These are phyloP conservation scores for Thalassiosira exigua DNA, from an alignment of 352 stramenopile genomes.

Conservation along the genomic window DNA sequence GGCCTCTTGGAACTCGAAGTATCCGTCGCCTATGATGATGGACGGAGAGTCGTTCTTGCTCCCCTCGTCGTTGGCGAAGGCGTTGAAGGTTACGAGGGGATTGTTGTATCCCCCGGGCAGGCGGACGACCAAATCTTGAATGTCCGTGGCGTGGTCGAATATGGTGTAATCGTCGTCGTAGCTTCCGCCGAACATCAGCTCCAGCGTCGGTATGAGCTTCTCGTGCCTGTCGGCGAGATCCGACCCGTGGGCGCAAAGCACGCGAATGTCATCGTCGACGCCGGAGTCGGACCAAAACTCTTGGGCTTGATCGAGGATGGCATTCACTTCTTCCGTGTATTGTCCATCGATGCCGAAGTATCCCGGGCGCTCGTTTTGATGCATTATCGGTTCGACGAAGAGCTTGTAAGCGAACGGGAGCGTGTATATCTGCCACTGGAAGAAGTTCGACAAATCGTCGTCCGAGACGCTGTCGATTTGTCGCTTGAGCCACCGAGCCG, in stretches of 20 bases:
- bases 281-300: constrained; percentile 21
- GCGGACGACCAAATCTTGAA: constrained; percentile 36
- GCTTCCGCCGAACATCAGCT: constrained; percentile 26
- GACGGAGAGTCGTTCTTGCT: constrained; percentile 2
- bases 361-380: constrained; percentile 16
- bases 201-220: constrained; percentile 44
- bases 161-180: constrained; percentile 9
- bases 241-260: constrained; percentile 43
- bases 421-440: constrained; percentile 7
- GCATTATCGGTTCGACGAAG: constrained; percentile 5
- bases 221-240: constrained; percentile 36
- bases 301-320: constrained; percentile 14
- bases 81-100: constrained; percentile 59
- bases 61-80: constrained; percentile 35
- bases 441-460: constrained; percentile 19
- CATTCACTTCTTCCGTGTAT: constrained; percentile 30
- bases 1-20: constrained; percentile 42
- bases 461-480: constrained; percentile 1
- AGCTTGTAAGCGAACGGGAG: constrained; percentile 25
- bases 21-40: constrained; percentile 58
- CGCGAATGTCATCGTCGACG: constrained; percentile 25
- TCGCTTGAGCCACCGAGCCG: constrained; percentile 6
- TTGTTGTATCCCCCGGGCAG: constrained; percentile 45
- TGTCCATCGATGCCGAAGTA: constrained; percentile 44
- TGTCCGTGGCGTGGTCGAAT: constrained; percentile 25